Percentiles rank a stretch among this genome's conserved stretches.
These are phyloP conservation scores for Paramecium sexaurelia DNA, from an alignment of 73 alveolate genomes.

Conservation along the genomic window DNA sequence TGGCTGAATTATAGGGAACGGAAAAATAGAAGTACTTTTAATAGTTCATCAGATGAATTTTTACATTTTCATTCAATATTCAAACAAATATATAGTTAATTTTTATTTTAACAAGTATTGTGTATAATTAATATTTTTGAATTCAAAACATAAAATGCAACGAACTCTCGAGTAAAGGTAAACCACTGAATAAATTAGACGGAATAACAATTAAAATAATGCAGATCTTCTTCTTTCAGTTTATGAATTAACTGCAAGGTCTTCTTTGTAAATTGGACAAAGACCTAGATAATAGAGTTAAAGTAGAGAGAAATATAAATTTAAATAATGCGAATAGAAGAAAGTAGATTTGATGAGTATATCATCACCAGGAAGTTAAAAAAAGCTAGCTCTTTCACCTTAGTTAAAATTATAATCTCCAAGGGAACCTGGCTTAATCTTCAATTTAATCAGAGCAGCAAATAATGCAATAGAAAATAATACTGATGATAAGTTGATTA, in stretches of 20 bases:
- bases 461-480: slow-evolving; percentile 53
- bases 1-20: not conserved
- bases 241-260: slow-evolving; percentile 48
- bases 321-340: not conserved
- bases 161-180: slow-evolving; percentile 32
- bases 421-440: not conserved
- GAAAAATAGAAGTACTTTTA: slow-evolving; percentile 57
- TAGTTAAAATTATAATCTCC: slow-evolving; percentile 31
- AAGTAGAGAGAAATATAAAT: slow-evolving; percentile 50
- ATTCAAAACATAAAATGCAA: slow-evolving; percentile 36
- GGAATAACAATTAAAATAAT: slow-evolving; percentile 11
- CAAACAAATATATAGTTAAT: not conserved
- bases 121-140: not conserved
- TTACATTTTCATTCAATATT: not conserved
- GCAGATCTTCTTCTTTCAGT: slow-evolving; percentile 29
- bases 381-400: slow-evolving; percentile 40
- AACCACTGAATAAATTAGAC: not conserved
- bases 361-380: slow-evolving; percentile 28
- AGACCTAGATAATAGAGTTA: slow-evolving; percentile 49
- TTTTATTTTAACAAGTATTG: not conserved
- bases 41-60: slow-evolving; percentile 55
- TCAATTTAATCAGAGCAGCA: not conserved
- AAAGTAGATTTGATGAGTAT: slow-evolving; percentile 31
- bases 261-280: slow-evolving; percentile 30
- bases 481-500: slow-evolving; percentile 27